Conservation (phyloP, 164 flowering plant species). For the Sedum album region DNA sequence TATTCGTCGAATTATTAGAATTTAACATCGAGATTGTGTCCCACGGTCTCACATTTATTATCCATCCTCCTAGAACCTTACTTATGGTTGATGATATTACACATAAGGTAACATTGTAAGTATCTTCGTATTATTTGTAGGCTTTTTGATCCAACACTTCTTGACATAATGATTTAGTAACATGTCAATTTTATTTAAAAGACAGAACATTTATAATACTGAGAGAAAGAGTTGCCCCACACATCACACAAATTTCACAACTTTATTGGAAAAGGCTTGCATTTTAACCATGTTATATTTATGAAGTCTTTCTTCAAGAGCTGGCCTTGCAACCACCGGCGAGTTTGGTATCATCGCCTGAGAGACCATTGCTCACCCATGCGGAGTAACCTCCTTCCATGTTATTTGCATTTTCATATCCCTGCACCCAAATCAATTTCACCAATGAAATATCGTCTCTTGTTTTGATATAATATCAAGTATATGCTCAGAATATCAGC, state of each 20-base stretch:
- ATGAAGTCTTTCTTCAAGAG: conserved; percentile 11
- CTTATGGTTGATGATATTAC: too few relatives aligned
- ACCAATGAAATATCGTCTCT: background rate
- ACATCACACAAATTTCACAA: background rate
- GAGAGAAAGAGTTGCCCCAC: background rate
- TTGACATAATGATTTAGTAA: too few relatives aligned
- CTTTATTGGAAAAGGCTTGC: background rate
- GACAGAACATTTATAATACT: too few relatives aligned
- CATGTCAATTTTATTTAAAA: too few relatives aligned
- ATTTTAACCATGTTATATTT: background rate
- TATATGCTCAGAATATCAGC: conserved; percentile 5
- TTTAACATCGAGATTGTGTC: too few relatives aligned
- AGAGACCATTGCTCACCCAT: conserved; percentile 32
- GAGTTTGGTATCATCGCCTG: conserved; percentile 13
- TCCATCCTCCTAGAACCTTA: too few relatives aligned
- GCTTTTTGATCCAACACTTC: too few relatives aligned
- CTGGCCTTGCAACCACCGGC: conserved; percentile 28
- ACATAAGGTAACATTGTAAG: too few relatives aligned
- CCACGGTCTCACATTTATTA: too few relatives aligned
- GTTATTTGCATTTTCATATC: conserved; percentile 22
- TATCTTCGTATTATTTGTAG: too few relatives aligned
- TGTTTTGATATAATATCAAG: background rate
- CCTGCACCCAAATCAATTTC: conserved; percentile 13
- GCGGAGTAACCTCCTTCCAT: conserved; percentile 39
- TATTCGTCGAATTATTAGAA: too few relatives aligned